Evolutionary conservation across 495 filamentous ascomycete genomes (phyloP), one percentile per base, ranked within the genome.

Genomic region (Xylaria grammica): DNA sequence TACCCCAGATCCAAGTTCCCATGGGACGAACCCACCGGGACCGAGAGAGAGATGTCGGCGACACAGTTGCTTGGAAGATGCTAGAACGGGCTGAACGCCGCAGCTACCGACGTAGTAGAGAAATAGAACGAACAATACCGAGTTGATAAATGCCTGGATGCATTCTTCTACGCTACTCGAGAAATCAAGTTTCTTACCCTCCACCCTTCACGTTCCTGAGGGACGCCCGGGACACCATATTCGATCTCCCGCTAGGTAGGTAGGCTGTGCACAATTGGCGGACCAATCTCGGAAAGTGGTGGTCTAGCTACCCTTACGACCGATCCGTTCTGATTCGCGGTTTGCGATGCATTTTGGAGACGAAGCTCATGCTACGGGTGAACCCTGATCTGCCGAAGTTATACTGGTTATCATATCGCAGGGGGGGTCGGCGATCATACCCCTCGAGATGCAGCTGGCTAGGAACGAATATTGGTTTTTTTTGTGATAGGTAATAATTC

Each of bases 1-100:
- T 76, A 15, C 73, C 72, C 62, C 75, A 75, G 61, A 78, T 74
- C n/a, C 69, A 80, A 62, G 56, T 79, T 72, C 26, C 77, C 78
- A 38, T 74, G 71, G 4, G 72, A 72, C 53, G 76, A 79, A 20
- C 78, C 53, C 53, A 42, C 40, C 4, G 32, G 20, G 34, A 56
- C 34, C 32, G 32, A 56, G 53, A 56, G 53, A 34, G 53, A 42
- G 34, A 56, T n/a, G 13, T 40, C 34, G 15, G 20, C 53, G 22
- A 34, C 34, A 10, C 40, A 40, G 36, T 56, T 42, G 3, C 53
- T 34, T 1, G 53, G 53, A 11, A 27, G 22, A 13, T n/a, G n/a
- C n/a, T n/a, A 56, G 8, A 20, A 32, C 20, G 53, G 53, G 7
- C 53, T 34, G 34, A 56, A 56, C 13, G 34, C 51, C 19, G 51